phyloP scores from a whole-genome alignment of 2,329 filamentous ascomycete species.

The Talaromyces rugulosus region DNA sequence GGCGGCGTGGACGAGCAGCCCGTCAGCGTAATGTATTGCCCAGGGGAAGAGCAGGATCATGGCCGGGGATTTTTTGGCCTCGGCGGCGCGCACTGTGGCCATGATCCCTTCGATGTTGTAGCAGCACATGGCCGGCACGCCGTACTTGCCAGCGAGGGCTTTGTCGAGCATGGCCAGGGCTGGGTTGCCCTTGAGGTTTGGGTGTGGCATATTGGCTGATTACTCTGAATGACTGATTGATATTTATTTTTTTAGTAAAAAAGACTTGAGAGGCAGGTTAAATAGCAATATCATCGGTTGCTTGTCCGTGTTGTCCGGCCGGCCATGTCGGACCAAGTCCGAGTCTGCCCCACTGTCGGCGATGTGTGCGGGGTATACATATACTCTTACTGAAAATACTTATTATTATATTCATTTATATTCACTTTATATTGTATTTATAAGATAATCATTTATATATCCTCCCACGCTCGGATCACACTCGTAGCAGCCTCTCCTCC shows the following conservation, averaged over 20 bases:
- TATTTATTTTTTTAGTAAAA: neutral
- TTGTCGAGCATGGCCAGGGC: conserved; percentile 55
- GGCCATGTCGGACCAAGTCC: conserved; percentile 8
- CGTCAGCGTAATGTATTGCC: conserved; percentile 63
- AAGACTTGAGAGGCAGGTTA: neutral
- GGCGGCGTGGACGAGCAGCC: conserved; percentile 52
- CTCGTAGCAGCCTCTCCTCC: conserved; percentile 27
- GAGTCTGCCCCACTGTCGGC: neutral
- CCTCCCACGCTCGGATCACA: conserved; percentile 30
- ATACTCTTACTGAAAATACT: no score
- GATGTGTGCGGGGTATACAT: neutral
- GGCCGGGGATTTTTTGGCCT: conserved; percentile 61
- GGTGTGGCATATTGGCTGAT: conserved; percentile 26
- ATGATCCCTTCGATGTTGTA: conserved; percentile 71
- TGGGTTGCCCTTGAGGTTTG: conserved; percentile 45
- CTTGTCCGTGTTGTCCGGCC: neutral
- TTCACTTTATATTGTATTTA: neutral
- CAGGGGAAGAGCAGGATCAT: conserved; percentile 73
- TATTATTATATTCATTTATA: neutral
- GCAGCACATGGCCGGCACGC: conserved; percentile 58
- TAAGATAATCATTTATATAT: conserved; percentile 2
- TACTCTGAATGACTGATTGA: neutral
- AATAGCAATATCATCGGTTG: neutral
- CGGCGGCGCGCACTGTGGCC: conserved; percentile 64
- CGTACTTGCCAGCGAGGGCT: conserved; percentile 54